These are phyloP conservation scores for Dianthus caryophyllus DNA, from an alignment of 148 eudicot species.

Conservation along the genomic window DNA sequence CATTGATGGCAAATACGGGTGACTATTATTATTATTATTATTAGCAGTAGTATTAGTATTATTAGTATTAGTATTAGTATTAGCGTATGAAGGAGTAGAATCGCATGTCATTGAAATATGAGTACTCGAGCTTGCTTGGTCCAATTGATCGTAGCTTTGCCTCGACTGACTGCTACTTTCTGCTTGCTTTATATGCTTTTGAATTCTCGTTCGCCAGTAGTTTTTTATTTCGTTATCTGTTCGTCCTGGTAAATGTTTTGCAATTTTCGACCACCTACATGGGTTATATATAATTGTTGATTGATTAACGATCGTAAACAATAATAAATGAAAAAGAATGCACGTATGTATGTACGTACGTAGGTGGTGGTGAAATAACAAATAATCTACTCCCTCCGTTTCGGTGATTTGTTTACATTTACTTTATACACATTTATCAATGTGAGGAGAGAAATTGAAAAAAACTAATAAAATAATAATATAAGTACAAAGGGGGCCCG, in stretches of 20 bases:
- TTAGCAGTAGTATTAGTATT: background rate
- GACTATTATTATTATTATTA: background rate
- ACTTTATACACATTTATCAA: too few species aligned
- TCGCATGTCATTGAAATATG: slow-evolving; percentile 25
- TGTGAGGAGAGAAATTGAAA: too few species aligned
- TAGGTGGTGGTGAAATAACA: background rate
- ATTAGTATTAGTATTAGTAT: too few species aligned
- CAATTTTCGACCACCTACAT: slow-evolving; percentile 79
- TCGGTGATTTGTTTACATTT: too few species aligned
- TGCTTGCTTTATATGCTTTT: slow-evolving; percentile 64
- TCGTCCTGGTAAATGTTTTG: slow-evolving; percentile 73
- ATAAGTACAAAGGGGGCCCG: too few species aligned
- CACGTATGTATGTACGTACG: too few species aligned
- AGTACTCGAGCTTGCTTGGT: slow-evolving; percentile 31
- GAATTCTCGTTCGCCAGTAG: slow-evolving; percentile 82
- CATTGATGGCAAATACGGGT: slow-evolving; percentile 15
- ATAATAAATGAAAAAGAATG: too few species aligned
- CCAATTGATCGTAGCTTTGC: slow-evolving; percentile 14
- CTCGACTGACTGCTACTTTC: slow-evolving; percentile 15
- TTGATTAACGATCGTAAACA: background rate
- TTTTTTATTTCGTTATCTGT: slow-evolving; percentile 89
- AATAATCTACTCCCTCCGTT: too few species aligned
- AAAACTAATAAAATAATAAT: too few species aligned
- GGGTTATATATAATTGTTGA: too few species aligned
- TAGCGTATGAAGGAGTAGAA: slow-evolving; percentile 18